Base-by-base conservation (phyloP, 2,329 filamentous ascomycete species). In the Colletotrichum endophyticum region DNA sequence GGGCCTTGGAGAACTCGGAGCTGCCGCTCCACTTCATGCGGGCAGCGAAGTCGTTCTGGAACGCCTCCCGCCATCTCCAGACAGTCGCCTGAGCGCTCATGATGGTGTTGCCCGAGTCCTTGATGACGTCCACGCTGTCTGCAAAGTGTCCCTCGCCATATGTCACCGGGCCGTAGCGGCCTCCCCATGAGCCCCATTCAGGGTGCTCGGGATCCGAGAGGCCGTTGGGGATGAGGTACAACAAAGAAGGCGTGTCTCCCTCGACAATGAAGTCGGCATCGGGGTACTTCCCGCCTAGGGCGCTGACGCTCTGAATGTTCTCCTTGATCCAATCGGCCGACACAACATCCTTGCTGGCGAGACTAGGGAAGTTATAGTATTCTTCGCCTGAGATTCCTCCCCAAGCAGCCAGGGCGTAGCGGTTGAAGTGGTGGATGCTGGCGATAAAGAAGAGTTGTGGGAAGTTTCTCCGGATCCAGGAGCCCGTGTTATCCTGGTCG, bases 21-120 rank as follows among this genome's bases (percentile, higher is more conserved):
- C 27, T 70, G 27, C 73, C 67, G 3, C 70, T 64, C 78, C 78
- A 79, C 73, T 70, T 72, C 57, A 79, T 78, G 6, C 79, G 71
- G 0, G 77, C 78, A 8, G 79, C 79, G 66, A 79, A 79, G 71
- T 90, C 88, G 64, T 87, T 86, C 80, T 90, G 88, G 73, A 87
- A 90, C 1, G 88, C 87, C 69, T 87, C 82, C 16, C 88, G 81
- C 89, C 88, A 91, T n/a, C 89, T 83, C 88, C 89, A 90, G 36
- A 90, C 87, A 0, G 87, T 88, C 4, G 88, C 88, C 27, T 89
- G 86, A 66, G 87, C 89, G 49, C 81, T 83, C 39, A 80, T 79
- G 72, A 82, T 81, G 3, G 68, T 80, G 34, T 80, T 78, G 6
- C 83, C 82, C 73, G 86, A 28, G 5, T 85, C 85, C n/a, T 82